Evolutionary conservation across 2,329 filamentous ascomycete species (phyloP), one percentile per base, ranked within the genome.

Genomic region (Verticillium tricorpus): DNA sequence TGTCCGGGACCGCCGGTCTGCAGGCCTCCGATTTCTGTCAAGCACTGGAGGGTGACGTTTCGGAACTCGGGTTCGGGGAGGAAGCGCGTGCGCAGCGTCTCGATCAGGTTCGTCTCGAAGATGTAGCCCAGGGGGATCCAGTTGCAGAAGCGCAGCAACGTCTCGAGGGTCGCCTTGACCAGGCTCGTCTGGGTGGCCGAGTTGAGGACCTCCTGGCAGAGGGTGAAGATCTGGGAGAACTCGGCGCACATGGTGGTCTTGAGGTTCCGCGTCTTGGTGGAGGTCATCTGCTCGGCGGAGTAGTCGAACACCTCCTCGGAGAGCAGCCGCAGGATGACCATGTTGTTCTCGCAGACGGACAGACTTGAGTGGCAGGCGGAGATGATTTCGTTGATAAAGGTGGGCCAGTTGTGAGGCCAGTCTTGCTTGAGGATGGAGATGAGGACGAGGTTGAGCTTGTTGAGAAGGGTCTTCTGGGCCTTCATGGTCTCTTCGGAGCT

Each of bases 371-470:
- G 93, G 78, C 93, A 98, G 61, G 95, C 94, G 25, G 92, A 90
- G 70, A 99, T 93, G 77, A 99, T 99, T 81, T 99, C 95, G 82
- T 98, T 98, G 85, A 99, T 98, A 78, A 99, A 99, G 22, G 93
- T 97, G 12, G 96, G 95, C 95, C 96, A 99, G 82, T 99, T 96
- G 79, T 98, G 94, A 62, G 95, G 95, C 95, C 95, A 99, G 78
- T 99, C 95, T 79, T 99, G 95, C 84, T 99, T 99, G 73, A 99
- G 82, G 66, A 99, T 94, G 62, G 93, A 97, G 69, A 99, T 92
- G 66, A 99, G 89, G 62, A 98, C 94, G 70, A 99, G 86, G 73
- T 99, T 99, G 65, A 99, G 88, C 82, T 99, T 99, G 85, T 98
- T 98, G 73, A 99, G 83, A 63, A 99, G 87, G 37, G 93, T 93